These are phyloP conservation scores for Xylaria sp. DNA, from an alignment of 2,329 filamentous ascomycete genomes.

Conservation along the genomic window DNA sequence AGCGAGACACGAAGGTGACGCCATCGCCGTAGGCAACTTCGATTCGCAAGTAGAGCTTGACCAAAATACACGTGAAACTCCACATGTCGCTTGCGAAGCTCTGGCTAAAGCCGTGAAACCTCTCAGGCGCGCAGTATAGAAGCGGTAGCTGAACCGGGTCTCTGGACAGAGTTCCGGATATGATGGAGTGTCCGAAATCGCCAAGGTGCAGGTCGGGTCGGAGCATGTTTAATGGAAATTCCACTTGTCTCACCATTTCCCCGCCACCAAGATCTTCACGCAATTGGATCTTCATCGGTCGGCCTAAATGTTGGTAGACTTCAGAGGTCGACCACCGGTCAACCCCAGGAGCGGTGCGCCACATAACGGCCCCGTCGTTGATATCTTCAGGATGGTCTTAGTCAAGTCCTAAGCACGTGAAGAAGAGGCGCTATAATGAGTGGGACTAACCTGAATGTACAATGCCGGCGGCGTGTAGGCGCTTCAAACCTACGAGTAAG, in stretches of 20 bases:
- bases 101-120: background rate
- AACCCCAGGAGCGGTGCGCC: background rate
- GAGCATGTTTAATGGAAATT: background rate
- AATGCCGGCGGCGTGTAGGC: slow-evolving; percentile 3
- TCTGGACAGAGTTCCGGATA: background rate
- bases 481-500: slow-evolving; percentile 8
- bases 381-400: background rate
- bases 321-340: background rate
- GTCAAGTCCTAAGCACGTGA: background rate
- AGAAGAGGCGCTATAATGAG: background rate
- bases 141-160: slow-evolving; percentile 1
- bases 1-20: background rate
- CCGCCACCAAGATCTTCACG: background rate
- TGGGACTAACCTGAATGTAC: slow-evolving; percentile 11
- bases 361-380: background rate
- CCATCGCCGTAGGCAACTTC: background rate
- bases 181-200: slow-evolving; percentile 8
- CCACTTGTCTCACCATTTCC: slow-evolving; percentile 1
- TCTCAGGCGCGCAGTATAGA: background rate
- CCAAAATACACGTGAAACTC: background rate
- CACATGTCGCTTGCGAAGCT: slow-evolving; percentile 5
- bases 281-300: slow-evolving; percentile 2
- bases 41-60: background rate
- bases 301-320: background rate
- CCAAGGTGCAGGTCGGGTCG: background rate